Evolutionary conservation across 352 stramenopile genomes (phyloP).

Genomic region (Globisporangium takayamanum): DNA sequence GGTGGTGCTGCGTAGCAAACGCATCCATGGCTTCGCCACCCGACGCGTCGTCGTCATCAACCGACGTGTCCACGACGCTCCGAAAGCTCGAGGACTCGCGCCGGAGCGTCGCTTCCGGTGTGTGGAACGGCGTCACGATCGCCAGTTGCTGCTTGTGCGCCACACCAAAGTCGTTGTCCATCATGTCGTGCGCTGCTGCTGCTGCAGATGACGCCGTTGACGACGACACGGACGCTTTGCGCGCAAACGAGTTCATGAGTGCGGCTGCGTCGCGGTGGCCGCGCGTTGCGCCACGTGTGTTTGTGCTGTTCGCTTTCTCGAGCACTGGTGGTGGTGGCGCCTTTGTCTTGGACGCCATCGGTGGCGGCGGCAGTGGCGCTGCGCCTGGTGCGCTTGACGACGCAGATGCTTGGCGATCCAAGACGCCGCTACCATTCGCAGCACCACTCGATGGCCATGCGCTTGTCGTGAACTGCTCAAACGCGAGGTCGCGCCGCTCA

Average conservation of each 20-base stretch:
- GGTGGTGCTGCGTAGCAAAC: conserved; percentile 3
- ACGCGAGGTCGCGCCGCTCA: conserved; percentile 35
- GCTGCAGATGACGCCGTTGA: conserved; percentile 7
- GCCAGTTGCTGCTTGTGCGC: conserved; percentile 36
- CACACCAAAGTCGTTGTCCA: conserved; percentile 28
- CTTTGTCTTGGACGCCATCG: not conserved
- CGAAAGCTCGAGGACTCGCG: conserved; percentile 19
- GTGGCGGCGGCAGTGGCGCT: conserved; percentile 6
- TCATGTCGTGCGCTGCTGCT: not conserved
- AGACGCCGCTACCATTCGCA: too few relatives aligned
- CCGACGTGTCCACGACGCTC: conserved; percentile 20
- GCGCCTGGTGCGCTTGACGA: not conserved
- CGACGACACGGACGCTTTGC: conserved; percentile 47
- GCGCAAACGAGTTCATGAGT: conserved; percentile 25
- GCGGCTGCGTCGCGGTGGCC: conserved; percentile 22
- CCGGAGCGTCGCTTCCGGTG: conserved; percentile 15
- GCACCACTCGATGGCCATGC: not conserved
- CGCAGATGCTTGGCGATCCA: too few relatives aligned
- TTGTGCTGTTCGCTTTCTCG: conserved; percentile 32
- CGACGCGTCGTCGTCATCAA: conserved; percentile 28
- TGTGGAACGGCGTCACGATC: conserved; percentile 29
- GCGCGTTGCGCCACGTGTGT: conserved; percentile 25
- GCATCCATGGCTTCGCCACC: conserved; percentile 7
- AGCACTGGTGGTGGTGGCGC: conserved; percentile 4
- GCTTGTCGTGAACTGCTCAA: conserved; percentile 21